Evolutionary conservation across 768 basidiomycete species (phyloP).

Genomic region (Lentinus tigrinus): DNA sequence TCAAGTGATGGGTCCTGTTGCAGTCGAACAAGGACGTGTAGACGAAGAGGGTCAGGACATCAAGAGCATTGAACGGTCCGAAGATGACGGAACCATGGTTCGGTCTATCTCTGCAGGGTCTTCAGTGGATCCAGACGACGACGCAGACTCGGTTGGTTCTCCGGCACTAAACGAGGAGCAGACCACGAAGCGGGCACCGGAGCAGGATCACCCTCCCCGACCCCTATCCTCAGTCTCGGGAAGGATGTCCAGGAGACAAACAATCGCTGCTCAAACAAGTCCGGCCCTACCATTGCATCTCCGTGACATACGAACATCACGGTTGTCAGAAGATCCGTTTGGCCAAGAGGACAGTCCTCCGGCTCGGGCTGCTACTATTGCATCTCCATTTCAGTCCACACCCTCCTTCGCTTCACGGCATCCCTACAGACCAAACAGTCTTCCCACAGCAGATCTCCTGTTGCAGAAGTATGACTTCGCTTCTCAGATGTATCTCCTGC

Average conservation of each 20-base stretch:
- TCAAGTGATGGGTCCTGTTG: constrained; percentile 75
- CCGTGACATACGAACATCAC: constrained; percentile 48
- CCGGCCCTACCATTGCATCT: constrained; percentile 70
- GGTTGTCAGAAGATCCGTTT: constrained; percentile 71
- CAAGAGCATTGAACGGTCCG: constrained; percentile 47
- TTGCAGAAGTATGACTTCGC: constrained; percentile 66
- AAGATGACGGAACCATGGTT: constrained; percentile 36
- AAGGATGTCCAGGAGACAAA: constrained; percentile 35
- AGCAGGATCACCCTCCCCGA: neutral
- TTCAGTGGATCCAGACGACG: constrained; percentile 31
- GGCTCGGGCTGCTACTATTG: constrained; percentile 31
- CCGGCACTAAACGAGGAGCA: constrained; percentile 34
- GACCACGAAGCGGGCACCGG: neutral
- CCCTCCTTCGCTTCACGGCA: constrained; percentile 60
- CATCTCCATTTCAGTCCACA: constrained; percentile 66
- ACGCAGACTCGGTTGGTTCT: constrained; percentile 42
- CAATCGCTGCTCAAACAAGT: constrained; percentile 69
- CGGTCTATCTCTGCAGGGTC: constrained; percentile 26
- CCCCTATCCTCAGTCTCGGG: neutral
- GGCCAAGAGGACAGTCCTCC: constrained; percentile 55
- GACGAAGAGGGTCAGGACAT: constrained; percentile 56
- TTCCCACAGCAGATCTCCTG: constrained; percentile 51
- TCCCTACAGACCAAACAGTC: constrained; percentile 43
- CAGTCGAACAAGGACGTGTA: constrained; percentile 84
- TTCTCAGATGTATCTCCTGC: constrained; percentile 70